Evolutionary conservation across 192 early-diverging fungal genomes (phyloP).

Genomic region (Coemansia sp.): DNA sequence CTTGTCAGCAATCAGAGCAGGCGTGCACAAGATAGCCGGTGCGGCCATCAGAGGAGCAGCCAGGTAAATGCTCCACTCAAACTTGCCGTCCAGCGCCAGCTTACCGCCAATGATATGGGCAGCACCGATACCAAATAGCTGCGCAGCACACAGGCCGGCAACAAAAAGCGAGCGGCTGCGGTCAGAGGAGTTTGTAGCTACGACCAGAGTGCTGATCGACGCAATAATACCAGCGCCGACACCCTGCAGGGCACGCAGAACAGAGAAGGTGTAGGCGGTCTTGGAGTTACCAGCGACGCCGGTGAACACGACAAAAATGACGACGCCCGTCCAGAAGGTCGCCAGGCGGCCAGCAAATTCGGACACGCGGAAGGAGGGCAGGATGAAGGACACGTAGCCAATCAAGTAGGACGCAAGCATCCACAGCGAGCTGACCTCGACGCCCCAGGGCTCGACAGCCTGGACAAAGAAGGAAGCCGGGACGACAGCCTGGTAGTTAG

Average conservation of each 20-base stretch:
- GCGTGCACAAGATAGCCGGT: slow-evolving; percentile 34
- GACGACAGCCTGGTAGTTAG: slow-evolving; percentile 19
- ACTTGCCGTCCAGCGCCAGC: slow-evolving; percentile 30
- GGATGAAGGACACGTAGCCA: slow-evolving; percentile 33
- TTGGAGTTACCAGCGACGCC: slow-evolving; percentile 21
- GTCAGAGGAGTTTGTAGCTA: slow-evolving; percentile 20
- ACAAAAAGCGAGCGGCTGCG: slow-evolving; percentile 34
- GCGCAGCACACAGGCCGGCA: slow-evolving; percentile 24
- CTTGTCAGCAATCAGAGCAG: slow-evolving; percentile 24
- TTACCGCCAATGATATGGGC: slow-evolving; percentile 40
- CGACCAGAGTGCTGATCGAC: slow-evolving; percentile 10
- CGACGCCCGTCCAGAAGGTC: slow-evolving; percentile 32
- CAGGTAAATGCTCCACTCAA: slow-evolving; percentile 38
- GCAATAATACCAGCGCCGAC: slow-evolving; percentile 36
- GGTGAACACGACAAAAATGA: slow-evolving; percentile 31
- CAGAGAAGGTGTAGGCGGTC: slow-evolving; percentile 22
- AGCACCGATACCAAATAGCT: slow-evolving; percentile 40
- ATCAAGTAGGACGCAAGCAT: slow-evolving; percentile 45
- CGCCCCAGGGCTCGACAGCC: slow-evolving; percentile 36
- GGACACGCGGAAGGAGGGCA: slow-evolving; percentile 29
- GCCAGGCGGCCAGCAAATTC: slow-evolving; percentile 26
- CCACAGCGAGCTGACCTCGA: slow-evolving; percentile 46
- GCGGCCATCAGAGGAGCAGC: slow-evolving; percentile 33
- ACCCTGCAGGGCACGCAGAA: slow-evolving; percentile 43
- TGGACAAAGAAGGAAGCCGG: slow-evolving; percentile 46